Evolutionary conservation across 495 filamentous ascomycete species (phyloP).

Genomic region (Cenococcum geophilum): DNA sequence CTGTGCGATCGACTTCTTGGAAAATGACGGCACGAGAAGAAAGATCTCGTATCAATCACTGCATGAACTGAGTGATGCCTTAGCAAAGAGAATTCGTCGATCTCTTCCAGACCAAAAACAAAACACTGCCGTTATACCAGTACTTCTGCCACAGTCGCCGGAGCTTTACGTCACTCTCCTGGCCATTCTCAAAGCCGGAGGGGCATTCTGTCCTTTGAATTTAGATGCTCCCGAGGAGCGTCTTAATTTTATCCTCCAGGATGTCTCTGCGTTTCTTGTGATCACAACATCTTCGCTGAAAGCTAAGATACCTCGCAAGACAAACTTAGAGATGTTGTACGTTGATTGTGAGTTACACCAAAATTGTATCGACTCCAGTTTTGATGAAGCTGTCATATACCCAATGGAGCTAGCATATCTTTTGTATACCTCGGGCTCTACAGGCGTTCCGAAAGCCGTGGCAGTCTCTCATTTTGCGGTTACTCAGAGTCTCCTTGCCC

Average conservation of each 20-base stretch:
- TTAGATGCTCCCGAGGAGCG: conserved; percentile 66
- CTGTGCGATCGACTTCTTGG: conserved; percentile 56
- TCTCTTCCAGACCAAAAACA: conserved; percentile 11
- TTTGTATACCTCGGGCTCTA: conserved; percentile 88
- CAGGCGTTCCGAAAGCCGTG: conserved; percentile 84
- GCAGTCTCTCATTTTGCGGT: conserved; percentile 67
- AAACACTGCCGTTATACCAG: conserved; percentile 51
- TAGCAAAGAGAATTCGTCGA: conserved; percentile 18
- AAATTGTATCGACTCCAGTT: background rate
- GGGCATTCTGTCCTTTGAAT: conserved; percentile 72
- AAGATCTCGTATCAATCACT: conserved; percentile 54
- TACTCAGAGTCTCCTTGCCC: conserved; percentile 69
- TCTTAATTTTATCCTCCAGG: conserved; percentile 63
- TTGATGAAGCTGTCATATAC: conserved; percentile 11
- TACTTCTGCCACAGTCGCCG: conserved; percentile 63
- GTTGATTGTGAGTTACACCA: conserved; percentile 8
- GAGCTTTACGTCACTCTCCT: conserved; percentile 66
- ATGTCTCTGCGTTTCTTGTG: conserved; percentile 48
- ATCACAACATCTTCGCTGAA: conserved; percentile 27
- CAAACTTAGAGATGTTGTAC: conserved; percentile 11
- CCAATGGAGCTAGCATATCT: conserved; percentile 65
- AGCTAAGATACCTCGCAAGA: conserved; percentile 12
- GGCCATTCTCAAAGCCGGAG: conserved; percentile 69
- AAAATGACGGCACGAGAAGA: conserved; percentile 40
- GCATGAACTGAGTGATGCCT: conserved; percentile 48